These are phyloP conservation scores for Usnea hakonensis DNA, from an alignment of 495 filamentous ascomycete genomes.

Conservation along the genomic window DNA sequence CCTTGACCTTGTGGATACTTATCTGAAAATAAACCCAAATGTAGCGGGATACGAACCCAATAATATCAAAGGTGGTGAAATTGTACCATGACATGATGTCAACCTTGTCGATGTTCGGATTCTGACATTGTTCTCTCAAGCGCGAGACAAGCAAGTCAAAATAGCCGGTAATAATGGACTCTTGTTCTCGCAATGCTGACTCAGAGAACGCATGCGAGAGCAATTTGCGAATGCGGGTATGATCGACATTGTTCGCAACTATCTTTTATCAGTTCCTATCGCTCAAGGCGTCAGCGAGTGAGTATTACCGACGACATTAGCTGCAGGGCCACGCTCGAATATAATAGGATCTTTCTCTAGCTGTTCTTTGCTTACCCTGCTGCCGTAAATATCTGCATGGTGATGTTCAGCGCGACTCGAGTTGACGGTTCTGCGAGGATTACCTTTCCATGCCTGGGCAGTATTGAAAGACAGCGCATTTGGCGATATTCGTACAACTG, in stretches of 20 bases:
- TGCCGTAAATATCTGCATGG: constrained; percentile 1
- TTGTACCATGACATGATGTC: constrained; percentile 23
- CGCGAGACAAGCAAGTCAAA: constrained; percentile 32
- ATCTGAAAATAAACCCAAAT: constrained; percentile 25
- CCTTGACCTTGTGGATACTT: not conserved
- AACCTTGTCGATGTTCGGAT: not conserved
- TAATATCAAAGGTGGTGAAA: constrained; percentile 20
- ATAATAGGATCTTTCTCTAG: constrained; percentile 6
- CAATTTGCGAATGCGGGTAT: constrained; percentile 37
- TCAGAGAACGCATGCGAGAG: constrained; percentile 44
- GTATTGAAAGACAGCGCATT: constrained; percentile 25
- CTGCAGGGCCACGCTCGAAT: not conserved
- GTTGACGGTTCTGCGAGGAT: constrained; percentile 11
- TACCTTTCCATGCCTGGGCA: constrained; percentile 23
- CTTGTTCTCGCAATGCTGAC: constrained; percentile 41
- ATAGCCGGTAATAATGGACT: constrained; percentile 35
- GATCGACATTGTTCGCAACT: constrained; percentile 33
- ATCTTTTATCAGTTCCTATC: not conserved
- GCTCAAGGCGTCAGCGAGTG: not conserved
- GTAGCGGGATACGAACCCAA: constrained; percentile 53
- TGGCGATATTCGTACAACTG: constrained; percentile 24
- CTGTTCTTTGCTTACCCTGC: not conserved
- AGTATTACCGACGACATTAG: not conserved
- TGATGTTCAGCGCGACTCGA: not conserved
- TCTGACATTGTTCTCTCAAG: constrained; percentile 32